Evolutionary conservation across 371 early-diverging fungal genomes (phyloP).

Genomic region (Circinella minor): DNA sequence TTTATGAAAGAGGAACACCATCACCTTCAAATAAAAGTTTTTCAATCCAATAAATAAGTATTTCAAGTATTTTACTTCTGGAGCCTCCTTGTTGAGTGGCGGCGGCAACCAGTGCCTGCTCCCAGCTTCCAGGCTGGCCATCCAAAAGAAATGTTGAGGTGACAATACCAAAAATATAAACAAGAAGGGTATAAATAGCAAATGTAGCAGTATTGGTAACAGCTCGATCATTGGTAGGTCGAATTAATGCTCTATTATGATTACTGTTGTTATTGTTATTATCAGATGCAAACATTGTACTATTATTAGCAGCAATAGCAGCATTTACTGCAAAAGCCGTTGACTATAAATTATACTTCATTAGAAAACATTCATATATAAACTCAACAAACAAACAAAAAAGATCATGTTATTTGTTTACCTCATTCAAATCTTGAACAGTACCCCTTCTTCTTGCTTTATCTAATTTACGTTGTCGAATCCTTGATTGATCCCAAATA

Average conservation of each 20-base stretch:
- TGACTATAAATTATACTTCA: constrained; percentile 10
- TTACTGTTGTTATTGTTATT: background rate
- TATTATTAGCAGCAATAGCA: background rate
- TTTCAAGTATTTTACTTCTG: constrained; percentile 48
- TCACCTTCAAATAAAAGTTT: constrained; percentile 52
- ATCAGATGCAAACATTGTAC: background rate
- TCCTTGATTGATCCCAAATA: constrained; percentile 40
- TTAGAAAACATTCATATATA: background rate
- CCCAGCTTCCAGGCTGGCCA: constrained; percentile 32
- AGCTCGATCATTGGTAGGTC: constrained; percentile 37
- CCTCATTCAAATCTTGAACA: constrained; percentile 45
- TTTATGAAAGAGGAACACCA: constrained; percentile 38
- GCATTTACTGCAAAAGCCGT: constrained; percentile 11
- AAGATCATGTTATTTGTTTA: constrained; percentile 11
- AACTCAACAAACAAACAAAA: no score
- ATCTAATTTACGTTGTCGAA: constrained; percentile 35
- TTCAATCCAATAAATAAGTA: constrained; percentile 53
- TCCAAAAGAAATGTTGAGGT: constrained; percentile 59
- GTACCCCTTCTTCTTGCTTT: constrained; percentile 32
- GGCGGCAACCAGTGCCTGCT: constrained; percentile 44
- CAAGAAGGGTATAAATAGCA: constrained; percentile 56
- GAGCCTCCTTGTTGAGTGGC: constrained; percentile 37
- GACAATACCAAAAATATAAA: constrained; percentile 62
- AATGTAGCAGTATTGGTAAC: constrained; percentile 59
- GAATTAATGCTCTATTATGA: constrained; percentile 11